Conservation (phyloP, 768 basidiomycete genomes). For the Leccinum subgranulosum region DNA sequence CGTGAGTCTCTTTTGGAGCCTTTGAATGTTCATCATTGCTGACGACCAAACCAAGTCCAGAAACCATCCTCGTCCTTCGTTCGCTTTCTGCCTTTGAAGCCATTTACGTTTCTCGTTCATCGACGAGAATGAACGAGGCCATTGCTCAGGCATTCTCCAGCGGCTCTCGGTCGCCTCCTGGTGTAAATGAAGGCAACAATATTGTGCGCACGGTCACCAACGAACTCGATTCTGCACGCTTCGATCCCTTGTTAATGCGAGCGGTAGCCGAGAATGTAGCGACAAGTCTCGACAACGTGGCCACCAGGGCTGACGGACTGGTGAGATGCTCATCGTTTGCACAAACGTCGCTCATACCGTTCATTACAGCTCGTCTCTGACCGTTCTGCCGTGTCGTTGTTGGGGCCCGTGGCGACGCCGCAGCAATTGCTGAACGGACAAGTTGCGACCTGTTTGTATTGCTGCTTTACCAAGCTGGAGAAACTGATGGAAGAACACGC, state of each 20-base stretch:
- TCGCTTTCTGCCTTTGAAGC: slow-evolving; percentile 82
- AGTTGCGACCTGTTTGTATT: slow-evolving; percentile 63
- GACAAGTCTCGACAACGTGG: slow-evolving; percentile 65
- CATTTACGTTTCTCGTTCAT: slow-evolving; percentile 83
- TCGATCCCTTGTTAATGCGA: slow-evolving; percentile 79
- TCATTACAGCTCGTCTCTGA: slow-evolving; percentile 57
- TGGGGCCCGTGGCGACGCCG: slow-evolving; percentile 74
- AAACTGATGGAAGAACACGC: slow-evolving; percentile 24
- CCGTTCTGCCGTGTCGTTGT: slow-evolving; percentile 69
- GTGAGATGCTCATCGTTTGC: slow-evolving; percentile 40
- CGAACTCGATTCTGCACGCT: slow-evolving; percentile 47
- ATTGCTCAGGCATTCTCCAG: slow-evolving; percentile 74
- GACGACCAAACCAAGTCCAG: slow-evolving; percentile 55
- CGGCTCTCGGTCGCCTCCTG: slow-evolving; percentile 67
- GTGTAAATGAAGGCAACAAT: slow-evolving; percentile 70
- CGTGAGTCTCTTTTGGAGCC: slow-evolving; percentile 41
- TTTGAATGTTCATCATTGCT: not conserved
- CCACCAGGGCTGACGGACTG: slow-evolving; percentile 61
- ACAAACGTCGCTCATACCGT: not conserved
- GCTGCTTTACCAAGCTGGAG: slow-evolving; percentile 25
- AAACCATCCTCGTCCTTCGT: slow-evolving; percentile 85
- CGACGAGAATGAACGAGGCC: slow-evolving; percentile 79
- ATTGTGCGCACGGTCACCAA: slow-evolving; percentile 79
- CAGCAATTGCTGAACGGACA: slow-evolving; percentile 78
- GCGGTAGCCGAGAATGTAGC: slow-evolving; percentile 74